Base-by-base conservation (phyloP, 306 rosid species). In the Delonix regia region DNA sequence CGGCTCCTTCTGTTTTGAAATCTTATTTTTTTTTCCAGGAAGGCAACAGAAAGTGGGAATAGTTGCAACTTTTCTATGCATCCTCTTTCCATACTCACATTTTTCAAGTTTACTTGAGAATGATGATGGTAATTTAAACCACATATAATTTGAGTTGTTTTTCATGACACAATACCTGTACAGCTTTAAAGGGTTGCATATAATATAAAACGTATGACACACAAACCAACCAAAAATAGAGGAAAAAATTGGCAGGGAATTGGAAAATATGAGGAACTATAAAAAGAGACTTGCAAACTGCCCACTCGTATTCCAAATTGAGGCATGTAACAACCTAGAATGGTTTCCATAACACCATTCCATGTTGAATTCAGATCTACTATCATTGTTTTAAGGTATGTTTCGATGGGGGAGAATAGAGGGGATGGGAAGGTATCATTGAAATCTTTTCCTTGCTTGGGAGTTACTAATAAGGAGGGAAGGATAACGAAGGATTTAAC, bases 1-100 rank as follows among this genome's bases (percentile, higher is more conserved):
- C 18, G 78, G 45, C 51, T 39, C 51, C 68, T 45, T 60, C 15
- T 55, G 62, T 42, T 73, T 80, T 33, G 42, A 8, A 21, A 28
- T 53, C 38, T 64, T n/a, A n/a, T n/a, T 22, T 61, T 48, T 5
- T 69, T 71, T 60, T 38, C 39, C 19, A 18, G 6, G 21, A 55
- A 74, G 18, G 36, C 38, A 25, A 49, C 14, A 59, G 14, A 19
- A 57, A 36, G 38, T 28, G 68, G 22, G 61, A 27, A 80, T 9
- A 33, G 34, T 18, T 5, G 56, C 24, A 18, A 51, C 56, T 51
- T 51, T 51, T 21, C 24, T 51, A 51, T n/a, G 57, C n/a, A n/a
- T n/a, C n/a, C n/a, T n/a, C n/a, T n/a, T n/a, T n/a, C n/a, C n/a
- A n/a, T n/a, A n/a, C n/a, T n/a, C n/a, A n/a, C n/a, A n/a, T n/a